Percentiles rank a stretch among this genome's conserved stretches.
These are phyloP conservation scores for Megacollybia marginata DNA, from an alignment of 768 basidiomycete genomes.

Conservation along the genomic window DNA sequence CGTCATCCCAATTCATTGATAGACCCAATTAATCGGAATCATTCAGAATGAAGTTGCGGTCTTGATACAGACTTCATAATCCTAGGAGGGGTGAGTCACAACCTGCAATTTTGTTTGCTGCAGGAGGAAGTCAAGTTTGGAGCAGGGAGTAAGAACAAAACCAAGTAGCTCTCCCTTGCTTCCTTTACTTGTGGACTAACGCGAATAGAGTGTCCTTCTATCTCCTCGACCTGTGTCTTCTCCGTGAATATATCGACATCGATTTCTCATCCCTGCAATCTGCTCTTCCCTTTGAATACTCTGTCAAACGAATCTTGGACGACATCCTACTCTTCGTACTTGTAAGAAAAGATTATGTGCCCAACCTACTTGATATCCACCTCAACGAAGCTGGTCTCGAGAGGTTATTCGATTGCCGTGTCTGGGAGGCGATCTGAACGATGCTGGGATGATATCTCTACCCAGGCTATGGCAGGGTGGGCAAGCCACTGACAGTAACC, in stretches of 20 bases:
- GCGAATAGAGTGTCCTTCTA: slow-evolving; percentile 86
- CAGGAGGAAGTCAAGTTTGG: slow-evolving; percentile 99
- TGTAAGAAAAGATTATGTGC: slow-evolving; percentile 96
- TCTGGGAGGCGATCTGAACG: slow-evolving; percentile 88
- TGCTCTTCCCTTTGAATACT: slow-evolving; percentile 62
- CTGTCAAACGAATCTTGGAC: slow-evolving; percentile 90
- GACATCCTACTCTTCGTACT: slow-evolving; percentile 96
- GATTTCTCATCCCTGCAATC: slow-evolving; percentile 76
- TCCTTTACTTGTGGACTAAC: too few species aligned
- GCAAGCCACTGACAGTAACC: too few species aligned
- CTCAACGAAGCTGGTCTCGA: slow-evolving; percentile 97
- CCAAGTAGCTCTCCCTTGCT: slow-evolving; percentile 22
- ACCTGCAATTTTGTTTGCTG: slow-evolving; percentile 96
- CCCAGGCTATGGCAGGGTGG: too few species aligned
- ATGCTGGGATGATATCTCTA: slow-evolving; percentile 76
- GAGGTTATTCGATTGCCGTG: slow-evolving; percentile 84
- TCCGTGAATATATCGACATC: slow-evolving; percentile 96
- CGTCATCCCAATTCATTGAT: too few species aligned
- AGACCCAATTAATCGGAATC: too few species aligned
- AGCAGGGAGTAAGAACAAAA: slow-evolving; percentile 67
- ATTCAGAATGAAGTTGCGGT: too few species aligned
- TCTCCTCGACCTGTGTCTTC: slow-evolving; percentile 85
- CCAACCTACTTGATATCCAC: slow-evolving; percentile 92
- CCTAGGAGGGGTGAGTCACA: slow-evolving; percentile 94
- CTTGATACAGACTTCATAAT: slow-evolving; percentile 97